phyloP scores from a whole-genome alignment of 2,329 filamentous ascomycete species.

The Septoria petroselini region DNA sequence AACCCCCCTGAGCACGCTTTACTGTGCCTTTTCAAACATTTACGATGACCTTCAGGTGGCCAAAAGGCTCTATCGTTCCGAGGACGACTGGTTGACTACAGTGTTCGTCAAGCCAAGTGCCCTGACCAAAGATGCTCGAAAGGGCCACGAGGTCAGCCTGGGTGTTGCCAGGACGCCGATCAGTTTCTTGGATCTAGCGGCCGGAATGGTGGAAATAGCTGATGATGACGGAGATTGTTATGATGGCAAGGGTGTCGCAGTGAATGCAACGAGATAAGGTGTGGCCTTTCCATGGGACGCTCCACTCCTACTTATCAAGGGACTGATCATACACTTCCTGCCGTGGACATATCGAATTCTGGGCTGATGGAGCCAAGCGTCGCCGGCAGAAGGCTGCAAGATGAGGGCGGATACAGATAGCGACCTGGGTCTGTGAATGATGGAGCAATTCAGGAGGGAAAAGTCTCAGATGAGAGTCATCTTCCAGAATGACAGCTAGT shows the following conservation, averaged over 20 bases:
- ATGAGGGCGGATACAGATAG: too few relatives aligned
- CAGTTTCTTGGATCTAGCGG: slow-evolving; percentile 46
- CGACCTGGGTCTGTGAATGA: too few relatives aligned
- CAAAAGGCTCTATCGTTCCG: slow-evolving; percentile 40
- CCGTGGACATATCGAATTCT: slow-evolving; percentile 1
- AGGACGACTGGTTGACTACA: slow-evolving; percentile 40
- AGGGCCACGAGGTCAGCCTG: slow-evolving; percentile 44
- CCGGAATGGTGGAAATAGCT: slow-evolving; percentile 50
- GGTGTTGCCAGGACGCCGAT: slow-evolving; percentile 41
- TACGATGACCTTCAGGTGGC: slow-evolving; percentile 41
- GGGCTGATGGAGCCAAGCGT: too few relatives aligned
- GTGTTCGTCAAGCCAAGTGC: slow-evolving; percentile 47
- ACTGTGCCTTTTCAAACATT: slow-evolving; percentile 23
- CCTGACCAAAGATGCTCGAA: slow-evolving; percentile 38
- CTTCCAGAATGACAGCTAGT: too few relatives aligned
- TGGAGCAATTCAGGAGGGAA: too few relatives aligned
- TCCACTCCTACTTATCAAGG: background rate
- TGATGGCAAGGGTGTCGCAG: background rate
- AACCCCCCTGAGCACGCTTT: background rate
- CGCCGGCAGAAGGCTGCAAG: too few relatives aligned
- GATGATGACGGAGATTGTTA: slow-evolving; percentile 2
- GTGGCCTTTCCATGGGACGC: slow-evolving; percentile 1
- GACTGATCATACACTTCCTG: background rate
- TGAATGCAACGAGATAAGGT: background rate
- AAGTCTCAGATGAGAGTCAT: too few relatives aligned